Base-by-base conservation (phyloP, 768 basidiomycete genomes). In the Asterophora parasitica region DNA sequence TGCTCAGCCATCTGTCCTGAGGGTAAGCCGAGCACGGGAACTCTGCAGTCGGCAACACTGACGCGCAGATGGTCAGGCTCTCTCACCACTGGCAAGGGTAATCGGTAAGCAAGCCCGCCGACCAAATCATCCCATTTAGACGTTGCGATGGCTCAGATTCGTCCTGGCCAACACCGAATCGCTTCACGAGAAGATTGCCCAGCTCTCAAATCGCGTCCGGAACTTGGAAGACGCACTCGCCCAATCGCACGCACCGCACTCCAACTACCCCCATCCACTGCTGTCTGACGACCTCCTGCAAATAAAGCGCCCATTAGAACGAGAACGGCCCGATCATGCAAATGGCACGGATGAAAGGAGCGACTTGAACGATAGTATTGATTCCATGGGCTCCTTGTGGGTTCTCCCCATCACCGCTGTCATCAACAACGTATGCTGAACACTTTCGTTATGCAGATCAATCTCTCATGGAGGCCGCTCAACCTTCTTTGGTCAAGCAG, bases 1-100 rank as follows among this genome's bases (percentile, higher is more conserved):
- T 77, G 76, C 48, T 65, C 69, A 8, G 74, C 80, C 3, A 85
- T 87, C 40, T 87, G 85, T 62, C 83, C 83, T 4, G 77, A 83
- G 56, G 82, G 79, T 78, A 46, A 46, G 49, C 19, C 19, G 45
- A 44, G 20, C 51, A 49, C 47, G 40, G 32, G 23, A 43, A 43
- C 46, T 47, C 43, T 40, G 31, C 52, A 27, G 39, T 60, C 16
- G 58, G 45, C 40, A 34, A 38, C 43, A 28, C 35, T 51, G 9
- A 46, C 15, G 27, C 37, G 19, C 36, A 34, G 51, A 31, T 26
- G 19, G 12, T 23, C 32, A 84, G 83, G 82, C 12, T 83, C 82
- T 26, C 71, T 85, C 32, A 85, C 83, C 9, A 85, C 84, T 11
- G 84, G 84, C 50, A 85, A 83, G 61, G 83, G 83, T 10, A 87